phyloP scores from a whole-genome alignment of 345 rosid species.

The Gossypium rotundifolium region DNA sequence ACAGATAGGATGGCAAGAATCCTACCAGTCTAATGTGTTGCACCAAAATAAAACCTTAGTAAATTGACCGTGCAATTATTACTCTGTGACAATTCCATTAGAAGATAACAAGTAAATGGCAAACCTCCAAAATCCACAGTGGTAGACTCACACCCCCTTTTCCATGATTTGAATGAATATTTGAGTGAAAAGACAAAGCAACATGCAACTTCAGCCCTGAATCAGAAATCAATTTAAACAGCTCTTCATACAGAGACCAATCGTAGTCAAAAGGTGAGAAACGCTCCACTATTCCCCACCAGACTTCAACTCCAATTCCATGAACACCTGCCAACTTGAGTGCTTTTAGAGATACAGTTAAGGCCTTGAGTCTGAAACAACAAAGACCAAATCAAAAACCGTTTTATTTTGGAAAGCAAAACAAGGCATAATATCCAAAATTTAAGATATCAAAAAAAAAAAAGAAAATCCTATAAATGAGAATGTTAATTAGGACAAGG shows the following conservation, averaged over 20 bases:
- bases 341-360: constrained; percentile 62
- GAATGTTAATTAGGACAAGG: neutral
- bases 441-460: neutral
- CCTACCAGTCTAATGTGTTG: neutral
- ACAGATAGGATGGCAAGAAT: constrained; percentile 5
- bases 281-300: constrained; percentile 74
- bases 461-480: neutral
- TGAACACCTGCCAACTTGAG: constrained; percentile 72
- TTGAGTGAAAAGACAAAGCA: constrained; percentile 58
- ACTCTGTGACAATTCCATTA: neutral
- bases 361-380: constrained; percentile 60
- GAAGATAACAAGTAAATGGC: constrained; percentile 18
- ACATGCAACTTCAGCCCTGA: constrained; percentile 56
- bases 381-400: constrained; percentile 18
- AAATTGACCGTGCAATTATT: neutral
- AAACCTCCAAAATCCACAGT: constrained; percentile 58
- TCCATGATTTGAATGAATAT: constrained; percentile 34
- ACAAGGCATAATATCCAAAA: neutral
- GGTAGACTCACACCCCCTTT: constrained; percentile 56
- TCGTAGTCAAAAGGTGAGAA: constrained; percentile 46
- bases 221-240: constrained; percentile 47
- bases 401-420: neutral
- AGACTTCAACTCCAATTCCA: constrained; percentile 65
- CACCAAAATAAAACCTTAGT: constrained; percentile 8
- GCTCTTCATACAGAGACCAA: constrained; percentile 61